Conservation (phyloP, 768 basidiomycete species). For the Gloeostereum incarnatum region DNA sequence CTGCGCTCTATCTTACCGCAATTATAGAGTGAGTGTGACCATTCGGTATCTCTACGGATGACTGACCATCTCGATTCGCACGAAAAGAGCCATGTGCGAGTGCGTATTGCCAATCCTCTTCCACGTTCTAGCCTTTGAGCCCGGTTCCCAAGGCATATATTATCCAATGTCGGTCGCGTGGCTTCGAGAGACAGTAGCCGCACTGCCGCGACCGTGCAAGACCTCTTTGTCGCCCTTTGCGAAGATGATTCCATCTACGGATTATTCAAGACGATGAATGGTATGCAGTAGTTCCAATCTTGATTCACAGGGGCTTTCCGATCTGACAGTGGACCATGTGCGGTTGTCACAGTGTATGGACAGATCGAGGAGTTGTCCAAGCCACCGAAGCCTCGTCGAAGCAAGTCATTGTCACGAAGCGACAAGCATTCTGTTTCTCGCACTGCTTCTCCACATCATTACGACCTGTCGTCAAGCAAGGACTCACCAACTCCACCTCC, state of each 20-base stretch:
- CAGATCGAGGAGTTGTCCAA: constrained; percentile 68
- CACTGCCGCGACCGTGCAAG: constrained; percentile 63
- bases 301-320: too few relatives aligned
- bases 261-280: constrained; percentile 80
- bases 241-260: constrained; percentile 86
- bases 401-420: constrained; percentile 56
- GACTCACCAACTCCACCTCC: constrained; percentile 19
- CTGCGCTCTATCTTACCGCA: constrained; percentile 84
- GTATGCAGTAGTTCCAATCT: constrained; percentile 28
- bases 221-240: constrained; percentile 81
- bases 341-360: constrained; percentile 49
- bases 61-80: constrained; percentile 7
- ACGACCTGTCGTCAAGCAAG: constrained; percentile 21
- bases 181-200: constrained; percentile 80
- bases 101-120: constrained; percentile 28
- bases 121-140: constrained; percentile 5
- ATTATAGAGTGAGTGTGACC: constrained; percentile 73
- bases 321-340: neutral
- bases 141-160: constrained; percentile 52
- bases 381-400: constrained; percentile 46
- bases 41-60: constrained; percentile 4
- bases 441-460: constrained; percentile 36
- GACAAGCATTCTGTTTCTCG: constrained; percentile 38
- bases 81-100: constrained; percentile 91
- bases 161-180: constrained; percentile 78